Evolutionary conservation across 345 rosid genomes (phyloP), one percentile per base, ranked within the genome.

Genomic region (Populus deltoides): DNA sequence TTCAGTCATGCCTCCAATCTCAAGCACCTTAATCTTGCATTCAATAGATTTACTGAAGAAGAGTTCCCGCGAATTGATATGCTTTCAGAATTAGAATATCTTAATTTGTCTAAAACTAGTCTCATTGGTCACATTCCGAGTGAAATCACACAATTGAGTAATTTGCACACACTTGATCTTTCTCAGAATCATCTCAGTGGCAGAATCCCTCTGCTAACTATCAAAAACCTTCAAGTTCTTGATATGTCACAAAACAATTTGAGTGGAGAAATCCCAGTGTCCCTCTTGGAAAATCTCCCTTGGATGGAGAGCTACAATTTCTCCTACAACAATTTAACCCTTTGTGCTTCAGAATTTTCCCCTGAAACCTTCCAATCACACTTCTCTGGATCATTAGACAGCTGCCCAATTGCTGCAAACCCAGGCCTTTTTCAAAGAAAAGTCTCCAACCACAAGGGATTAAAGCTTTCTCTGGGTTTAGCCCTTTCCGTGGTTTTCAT

Each of bases 401-500:
- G 86, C 86, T 94, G 99, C 74, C 99, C 98, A 12, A 90, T 94
- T n/a, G 97, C 98, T 72, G 97, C 94, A 49, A 87, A 94, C 63
- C 94, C 95, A 0, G 74, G 29, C 2, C 85, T 90, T 71, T 88
- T 94, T 76, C 87, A 66, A 83, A 85, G 81, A 79, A 89, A 82
- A 84, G 35, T 82, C 25, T 49, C 84, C 29, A 85, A 74, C 63
- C 88, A 88, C 79, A 83, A 71, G 77, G 92, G 85, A 59, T 84
- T 87, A 20, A 88, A 84, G 80, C 87, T 94, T 76, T 97, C 97
- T 59, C 79, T 93, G 66, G 92, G 84, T 62, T 85, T 94, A 81
- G 86, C 98, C 12, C 72, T 93, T 72, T 92, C 92, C 8, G 74
- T 92, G 79, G 81, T 89, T 86, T 89, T 84, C 85, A 80, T 94